These are phyloP conservation scores for Cytospora piceicola DNA, from an alignment of 2,329 filamentous ascomycete genomes.

Conservation along the genomic window DNA sequence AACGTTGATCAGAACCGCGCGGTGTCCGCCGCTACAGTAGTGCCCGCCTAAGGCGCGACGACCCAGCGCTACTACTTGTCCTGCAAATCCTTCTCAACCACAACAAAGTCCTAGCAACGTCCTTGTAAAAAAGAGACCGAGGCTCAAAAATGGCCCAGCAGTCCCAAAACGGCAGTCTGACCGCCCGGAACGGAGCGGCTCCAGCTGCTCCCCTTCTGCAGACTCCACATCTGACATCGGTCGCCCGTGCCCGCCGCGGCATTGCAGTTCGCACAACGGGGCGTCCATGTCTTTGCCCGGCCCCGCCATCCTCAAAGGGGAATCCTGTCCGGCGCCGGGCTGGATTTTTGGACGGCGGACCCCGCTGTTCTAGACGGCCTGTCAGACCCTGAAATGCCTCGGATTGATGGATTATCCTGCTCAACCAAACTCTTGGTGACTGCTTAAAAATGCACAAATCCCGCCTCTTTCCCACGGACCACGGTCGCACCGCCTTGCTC, in stretches of 20 bases:
- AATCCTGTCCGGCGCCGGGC: constrained; percentile 18
- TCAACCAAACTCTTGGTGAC: background rate
- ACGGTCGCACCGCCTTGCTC: background rate
- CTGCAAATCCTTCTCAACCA: constrained; percentile 3
- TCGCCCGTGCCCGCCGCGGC: constrained; percentile 3
- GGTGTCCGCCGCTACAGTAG: constrained; percentile 8
- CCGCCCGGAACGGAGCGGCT: constrained; percentile 21
- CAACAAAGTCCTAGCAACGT: background rate
- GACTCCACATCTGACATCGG: constrained; percentile 11
- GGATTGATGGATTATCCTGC: background rate
- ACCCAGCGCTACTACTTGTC: constrained; percentile 16
- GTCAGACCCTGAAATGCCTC: constrained; percentile 14
- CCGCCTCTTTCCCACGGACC: background rate
- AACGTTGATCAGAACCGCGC: constrained; percentile 8
- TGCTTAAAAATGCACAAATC: background rate
- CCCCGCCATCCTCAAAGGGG: constrained; percentile 25
- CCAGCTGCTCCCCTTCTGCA: constrained; percentile 3
- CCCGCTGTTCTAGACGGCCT: constrained; percentile 7
- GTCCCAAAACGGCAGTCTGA: constrained; percentile 18
- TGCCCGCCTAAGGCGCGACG: constrained; percentile 2
- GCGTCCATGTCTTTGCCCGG: constrained; percentile 9
- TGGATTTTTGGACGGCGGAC: constrained; percentile 13
- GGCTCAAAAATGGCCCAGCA: constrained; percentile 14
- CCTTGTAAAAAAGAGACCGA: constrained; percentile 9
- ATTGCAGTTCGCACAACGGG: constrained; percentile 10